Evolutionary conservation across 306 rosid genomes (phyloP).

Genomic region (Cotoneaster glaucophyllus): DNA sequence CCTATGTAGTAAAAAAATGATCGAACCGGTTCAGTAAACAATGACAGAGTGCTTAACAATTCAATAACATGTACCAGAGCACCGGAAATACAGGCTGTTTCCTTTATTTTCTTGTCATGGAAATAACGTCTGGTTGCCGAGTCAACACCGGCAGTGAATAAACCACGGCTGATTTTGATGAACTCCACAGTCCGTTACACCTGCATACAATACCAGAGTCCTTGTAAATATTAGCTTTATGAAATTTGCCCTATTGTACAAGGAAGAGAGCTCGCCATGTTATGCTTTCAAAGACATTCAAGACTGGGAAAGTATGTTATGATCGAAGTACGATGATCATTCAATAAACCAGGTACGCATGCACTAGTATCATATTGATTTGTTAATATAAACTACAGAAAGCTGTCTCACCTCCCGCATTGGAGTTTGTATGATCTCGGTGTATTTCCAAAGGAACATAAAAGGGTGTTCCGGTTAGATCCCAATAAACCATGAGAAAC

Average conservation of each 20-base stretch:
- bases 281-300: background rate
- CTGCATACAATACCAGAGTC: slow-evolving; percentile 31
- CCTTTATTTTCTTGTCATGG: slow-evolving; percentile 31
- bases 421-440: slow-evolving; percentile 58
- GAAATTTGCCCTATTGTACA: background rate
- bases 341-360: background rate
- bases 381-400: background rate
- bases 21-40: background rate
- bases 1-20: background rate
- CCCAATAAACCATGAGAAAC: slow-evolving; percentile 84
- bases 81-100: background rate
- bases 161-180: slow-evolving; percentile 82
- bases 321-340: too few relatives aligned
- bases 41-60: background rate
- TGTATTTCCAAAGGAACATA: slow-evolving; percentile 74
- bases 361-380: background rate
- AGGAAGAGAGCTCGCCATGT: background rate
- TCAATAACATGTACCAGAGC: background rate
- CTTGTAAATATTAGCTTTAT: background rate
- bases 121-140: slow-evolving; percentile 58
- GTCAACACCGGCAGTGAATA: slow-evolving; percentile 86
- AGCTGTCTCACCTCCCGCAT: slow-evolving; percentile 59
- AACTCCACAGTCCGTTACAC: slow-evolving; percentile 79
- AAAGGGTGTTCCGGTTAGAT: slow-evolving; percentile 74
- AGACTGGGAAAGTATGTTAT: background rate